These are phyloP conservation scores for Malassezia sp. DNA, from an alignment of 1,284 basidiomycete genomes.

Conservation along the genomic window DNA sequence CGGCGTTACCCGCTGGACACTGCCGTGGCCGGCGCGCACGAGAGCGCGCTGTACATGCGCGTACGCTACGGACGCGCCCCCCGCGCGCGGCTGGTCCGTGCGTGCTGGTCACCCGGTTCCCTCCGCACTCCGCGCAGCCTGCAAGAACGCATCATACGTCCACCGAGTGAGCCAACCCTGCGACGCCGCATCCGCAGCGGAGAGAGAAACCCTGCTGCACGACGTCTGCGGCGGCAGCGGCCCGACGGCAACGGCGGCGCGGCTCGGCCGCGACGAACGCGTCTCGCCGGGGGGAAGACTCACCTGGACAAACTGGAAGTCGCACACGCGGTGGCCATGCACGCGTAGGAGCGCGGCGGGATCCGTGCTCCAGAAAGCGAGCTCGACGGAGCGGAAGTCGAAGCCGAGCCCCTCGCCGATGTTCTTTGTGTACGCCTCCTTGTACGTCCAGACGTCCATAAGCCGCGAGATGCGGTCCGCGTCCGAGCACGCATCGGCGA, in stretches of 20 bases:
- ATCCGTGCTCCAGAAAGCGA: conserved; percentile 15
- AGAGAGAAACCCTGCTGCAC: too few species aligned
- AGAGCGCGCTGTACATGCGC: too few species aligned
- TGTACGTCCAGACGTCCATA: conserved; percentile 39
- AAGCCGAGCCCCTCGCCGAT: conserved; percentile 37
- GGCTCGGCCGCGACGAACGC: background rate
- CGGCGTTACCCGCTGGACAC: too few species aligned
- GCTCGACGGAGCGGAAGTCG: conserved; percentile 29
- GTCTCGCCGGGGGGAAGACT: background rate
- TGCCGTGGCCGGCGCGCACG: too few species aligned
- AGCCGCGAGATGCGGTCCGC: conserved; percentile 20
- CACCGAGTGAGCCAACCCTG: background rate
- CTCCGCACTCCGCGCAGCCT: too few species aligned
- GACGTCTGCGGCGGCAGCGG: too few species aligned
- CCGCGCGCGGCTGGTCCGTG: too few species aligned
- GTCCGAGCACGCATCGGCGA: conserved; percentile 8
- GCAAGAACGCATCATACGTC: background rate
- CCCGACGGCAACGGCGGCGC: background rate
- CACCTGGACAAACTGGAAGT: conserved; percentile 27
- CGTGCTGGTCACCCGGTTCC: too few species aligned
- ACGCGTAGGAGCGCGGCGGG: background rate
- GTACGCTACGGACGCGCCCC: too few species aligned
- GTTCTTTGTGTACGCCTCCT: conserved; percentile 42
- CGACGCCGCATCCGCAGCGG: background rate
- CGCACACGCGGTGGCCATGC: conserved; percentile 8